phyloP scores from a whole-genome alignment of 441 rosid genomes.

The Populus hybrid region DNA sequence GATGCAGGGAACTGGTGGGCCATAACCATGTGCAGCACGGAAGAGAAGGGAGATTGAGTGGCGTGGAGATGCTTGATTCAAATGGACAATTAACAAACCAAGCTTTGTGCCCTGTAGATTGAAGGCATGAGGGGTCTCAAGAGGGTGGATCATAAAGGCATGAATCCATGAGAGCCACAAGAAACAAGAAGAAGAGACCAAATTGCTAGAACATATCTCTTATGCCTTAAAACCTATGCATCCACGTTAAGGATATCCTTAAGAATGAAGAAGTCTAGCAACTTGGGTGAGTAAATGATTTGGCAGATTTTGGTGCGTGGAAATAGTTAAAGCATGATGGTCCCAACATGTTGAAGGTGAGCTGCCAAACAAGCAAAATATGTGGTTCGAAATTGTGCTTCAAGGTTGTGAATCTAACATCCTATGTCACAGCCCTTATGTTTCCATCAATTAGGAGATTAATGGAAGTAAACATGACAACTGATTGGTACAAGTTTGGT shows the following conservation, averaged over 20 bases:
- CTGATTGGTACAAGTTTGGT: no score
- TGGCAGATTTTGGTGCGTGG: background rate
- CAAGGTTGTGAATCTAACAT: background rate
- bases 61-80: background rate
- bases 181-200: background rate
- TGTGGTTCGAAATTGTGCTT: background rate
- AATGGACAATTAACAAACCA: no score
- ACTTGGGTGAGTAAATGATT: background rate
- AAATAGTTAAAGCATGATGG: background rate
- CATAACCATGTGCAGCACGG: slow-evolving; percentile 5
- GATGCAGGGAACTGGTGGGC: background rate
- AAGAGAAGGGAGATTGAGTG: background rate
- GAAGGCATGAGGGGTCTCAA: background rate
- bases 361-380: background rate
- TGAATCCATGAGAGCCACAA: background rate
- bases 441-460: background rate
- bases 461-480: no score
- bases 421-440: background rate
- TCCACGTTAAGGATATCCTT: background rate
- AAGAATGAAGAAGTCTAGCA: background rate
- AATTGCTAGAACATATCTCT: background rate
- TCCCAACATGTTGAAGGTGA: background rate
- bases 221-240: no score
- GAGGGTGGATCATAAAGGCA: background rate
- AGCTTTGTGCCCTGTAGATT: no score